Conservation (phyloP, 345 rosid species). For the Sonneratia alba region DNA sequence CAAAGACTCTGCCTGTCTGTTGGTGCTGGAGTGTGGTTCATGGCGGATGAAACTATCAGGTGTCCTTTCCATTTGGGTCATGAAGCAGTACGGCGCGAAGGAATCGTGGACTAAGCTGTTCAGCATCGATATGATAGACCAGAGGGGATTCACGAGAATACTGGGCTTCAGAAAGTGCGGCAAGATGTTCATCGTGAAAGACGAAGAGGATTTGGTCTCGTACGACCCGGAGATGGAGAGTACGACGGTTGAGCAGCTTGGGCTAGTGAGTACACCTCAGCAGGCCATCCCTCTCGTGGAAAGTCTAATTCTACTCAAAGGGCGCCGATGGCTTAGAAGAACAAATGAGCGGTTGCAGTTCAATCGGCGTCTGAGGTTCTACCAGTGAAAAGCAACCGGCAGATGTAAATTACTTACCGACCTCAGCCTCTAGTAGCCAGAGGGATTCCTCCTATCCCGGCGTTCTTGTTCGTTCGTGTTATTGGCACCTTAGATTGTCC, state of each 20-base stretch:
- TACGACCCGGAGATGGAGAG: slow-evolving; percentile 4
- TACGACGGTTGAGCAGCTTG: slow-evolving; percentile 4
- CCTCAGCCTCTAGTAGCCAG: no score
- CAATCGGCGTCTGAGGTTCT: no score
- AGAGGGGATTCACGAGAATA: slow-evolving; percentile 10
- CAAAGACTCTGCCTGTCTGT: slow-evolving; percentile 10
- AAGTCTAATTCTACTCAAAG: no score
- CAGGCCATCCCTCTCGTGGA: no score
- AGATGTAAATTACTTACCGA: no score
- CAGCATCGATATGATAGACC: slow-evolving; percentile 7
- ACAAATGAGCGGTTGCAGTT: no score
- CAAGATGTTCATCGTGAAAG: slow-evolving; percentile 15
- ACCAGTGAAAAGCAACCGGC: no score
- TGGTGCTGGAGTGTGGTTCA: no score
- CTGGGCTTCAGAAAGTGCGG: slow-evolving; percentile 17
- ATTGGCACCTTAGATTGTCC: no score
- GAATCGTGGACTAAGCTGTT: slow-evolving; percentile 23
- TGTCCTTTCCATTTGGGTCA: slow-evolving; percentile 23
- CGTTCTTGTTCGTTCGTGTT: no score
- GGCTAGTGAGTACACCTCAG: neutral
- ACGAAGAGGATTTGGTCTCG: slow-evolving; percentile 13
- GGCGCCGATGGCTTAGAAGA: no score
- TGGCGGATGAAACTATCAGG: neutral
- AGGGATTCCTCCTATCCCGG: no score
- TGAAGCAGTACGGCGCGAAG: slow-evolving; percentile 13